A percentile compares a stretch with the other conserved stretches of the same genome.
Conservation (phyloP, 2,329 filamentous ascomycete species). For the Claviceps quebecensis region DNA sequence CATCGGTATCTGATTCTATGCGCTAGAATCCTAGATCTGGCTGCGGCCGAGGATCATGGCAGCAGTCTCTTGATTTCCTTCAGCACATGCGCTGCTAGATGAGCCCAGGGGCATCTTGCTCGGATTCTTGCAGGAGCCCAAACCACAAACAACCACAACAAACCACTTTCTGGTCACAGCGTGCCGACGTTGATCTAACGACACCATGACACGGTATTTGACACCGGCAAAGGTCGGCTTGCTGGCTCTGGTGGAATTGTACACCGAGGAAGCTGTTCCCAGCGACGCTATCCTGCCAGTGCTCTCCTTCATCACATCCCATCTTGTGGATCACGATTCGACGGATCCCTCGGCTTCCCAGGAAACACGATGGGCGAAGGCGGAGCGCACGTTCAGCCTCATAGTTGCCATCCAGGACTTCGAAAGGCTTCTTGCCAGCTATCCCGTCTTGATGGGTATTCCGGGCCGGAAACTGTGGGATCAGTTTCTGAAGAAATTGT, state of each 20-base stretch:
- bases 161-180: not conserved
- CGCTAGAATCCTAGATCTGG: not conserved
- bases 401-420: constrained; percentile 44
- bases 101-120: not conserved
- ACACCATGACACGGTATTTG: constrained; percentile 63
- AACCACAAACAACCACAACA: not conserved
- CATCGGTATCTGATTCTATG: not conserved
- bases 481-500: constrained; percentile 64
- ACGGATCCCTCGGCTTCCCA: constrained; percentile 16
- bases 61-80: not conserved
- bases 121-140: not conserved
- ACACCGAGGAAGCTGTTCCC: constrained; percentile 57
- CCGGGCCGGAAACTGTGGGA: constrained; percentile 82
- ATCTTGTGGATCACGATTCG: constrained; percentile 41
- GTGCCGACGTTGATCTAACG: not conserved
- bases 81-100: not conserved
- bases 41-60: not conserved
- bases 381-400: constrained; percentile 35
- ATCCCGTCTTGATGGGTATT: constrained; percentile 39
- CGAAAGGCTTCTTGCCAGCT: constrained; percentile 39
- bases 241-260: constrained; percentile 67
- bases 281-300: constrained; percentile 58
- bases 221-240: constrained; percentile 82
- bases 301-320: constrained; percentile 63
- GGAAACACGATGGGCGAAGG: constrained; percentile 29